Percentiles rank a stretch among this genome's conserved stretches.
Evolutionary conservation across 1,139 yeast genomes (phyloP).

Genomic region (Pichia sp.): DNA sequence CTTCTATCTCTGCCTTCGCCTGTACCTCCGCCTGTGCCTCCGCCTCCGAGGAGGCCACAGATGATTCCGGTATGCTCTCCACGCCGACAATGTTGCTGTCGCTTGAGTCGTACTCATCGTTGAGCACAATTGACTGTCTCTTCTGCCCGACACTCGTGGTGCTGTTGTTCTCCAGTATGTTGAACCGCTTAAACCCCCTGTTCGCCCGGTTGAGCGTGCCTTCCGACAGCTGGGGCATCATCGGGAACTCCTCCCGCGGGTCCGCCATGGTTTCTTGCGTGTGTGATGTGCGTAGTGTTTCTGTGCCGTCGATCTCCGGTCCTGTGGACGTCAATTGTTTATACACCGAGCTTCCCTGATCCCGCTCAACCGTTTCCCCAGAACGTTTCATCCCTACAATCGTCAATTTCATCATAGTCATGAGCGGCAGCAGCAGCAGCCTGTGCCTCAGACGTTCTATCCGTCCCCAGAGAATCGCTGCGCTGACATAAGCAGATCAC

Average conservation of each 20-base stretch:
- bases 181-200: conserved; percentile 12
- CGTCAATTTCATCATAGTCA: background rate
- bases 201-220: conserved; percentile 6
- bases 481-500: background rate
- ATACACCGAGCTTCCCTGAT: too few relatives aligned
- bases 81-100: conserved; percentile 4
- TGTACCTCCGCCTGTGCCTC: background rate
- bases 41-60: background rate
- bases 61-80: background rate
- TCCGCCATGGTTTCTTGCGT: background rate
- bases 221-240: conserved; percentile 8
- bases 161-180: conserved; percentile 21
- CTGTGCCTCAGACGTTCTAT: background rate
- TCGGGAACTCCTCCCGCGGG: background rate
- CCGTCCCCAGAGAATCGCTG: background rate
- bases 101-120: conserved; percentile 24
- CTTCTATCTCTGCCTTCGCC: background rate
- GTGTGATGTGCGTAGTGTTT: background rate
- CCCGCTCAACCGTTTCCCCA: too few relatives aligned
- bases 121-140: conserved; percentile 23
- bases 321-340: background rate
- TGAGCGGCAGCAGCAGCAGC: background rate
- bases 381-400: too few relatives aligned
- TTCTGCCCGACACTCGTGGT: background rate
- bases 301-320: background rate